Evolutionary conservation across 2,329 filamentous ascomycete species (phyloP).

Genomic region (Bipolaris sorokiniana): DNA sequence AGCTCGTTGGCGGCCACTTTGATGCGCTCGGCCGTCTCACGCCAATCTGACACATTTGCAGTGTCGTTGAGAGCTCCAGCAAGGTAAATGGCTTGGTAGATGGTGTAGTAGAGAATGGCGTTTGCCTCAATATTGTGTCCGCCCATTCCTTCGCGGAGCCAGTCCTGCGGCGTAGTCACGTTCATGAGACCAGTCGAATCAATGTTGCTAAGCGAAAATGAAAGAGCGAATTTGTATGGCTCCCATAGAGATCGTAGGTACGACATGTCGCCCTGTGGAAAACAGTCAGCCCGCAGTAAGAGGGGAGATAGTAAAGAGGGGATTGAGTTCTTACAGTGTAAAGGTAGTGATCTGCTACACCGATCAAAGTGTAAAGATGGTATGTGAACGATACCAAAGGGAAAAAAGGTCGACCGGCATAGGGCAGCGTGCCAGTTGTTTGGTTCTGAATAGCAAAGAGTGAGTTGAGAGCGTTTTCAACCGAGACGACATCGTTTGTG

Average conservation of each 20-base stretch:
- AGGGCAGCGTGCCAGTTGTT: conserved; percentile 56
- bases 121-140: conserved; percentile 58
- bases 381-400: conserved; percentile 59
- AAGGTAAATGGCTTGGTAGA: conserved; percentile 60
- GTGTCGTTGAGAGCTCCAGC: conserved; percentile 57
- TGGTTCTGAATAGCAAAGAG: conserved; percentile 55
- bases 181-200: conserved; percentile 55
- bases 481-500: conserved; percentile 59
- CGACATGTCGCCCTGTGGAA: conserved; percentile 41
- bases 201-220: conserved; percentile 52
- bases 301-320: too few species aligned
- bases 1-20: conserved; percentile 55
- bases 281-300: conserved; percentile 3
- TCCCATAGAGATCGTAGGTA: conserved; percentile 54
- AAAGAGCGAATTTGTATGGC: conserved; percentile 52
- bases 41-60: conserved; percentile 51
- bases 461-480: conserved; percentile 58
- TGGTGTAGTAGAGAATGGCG: conserved; percentile 57
- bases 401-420: conserved; percentile 56
- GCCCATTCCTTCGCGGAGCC: conserved; percentile 59
- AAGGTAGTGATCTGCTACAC: conserved; percentile 54
- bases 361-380: conserved; percentile 59
- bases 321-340: conserved; percentile 42
- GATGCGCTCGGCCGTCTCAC: conserved; percentile 51
- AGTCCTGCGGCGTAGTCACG: conserved; percentile 54